Base-by-base conservation (phyloP, 2,329 filamentous ascomycete species). In the Fusarium nelsonii region DNA sequence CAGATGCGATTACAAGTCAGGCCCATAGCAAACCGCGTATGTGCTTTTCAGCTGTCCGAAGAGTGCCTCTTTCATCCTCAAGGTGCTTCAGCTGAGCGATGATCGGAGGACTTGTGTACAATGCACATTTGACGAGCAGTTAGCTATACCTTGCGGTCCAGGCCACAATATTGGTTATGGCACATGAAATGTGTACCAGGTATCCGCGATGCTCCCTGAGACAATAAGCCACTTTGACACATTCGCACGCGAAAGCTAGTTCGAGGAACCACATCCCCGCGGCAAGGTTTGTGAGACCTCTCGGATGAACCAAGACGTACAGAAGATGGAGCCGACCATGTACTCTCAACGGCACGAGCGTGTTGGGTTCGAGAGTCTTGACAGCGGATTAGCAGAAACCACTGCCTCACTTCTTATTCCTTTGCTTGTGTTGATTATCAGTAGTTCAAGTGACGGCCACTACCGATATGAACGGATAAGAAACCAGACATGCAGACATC, bases 401-500 rank as follows among this genome's bases (percentile, higher is more conserved):
- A 41, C 41, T 16, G 46, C 61, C 39, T 58, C 57, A 34, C 33
- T 51, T 40, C 33, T 40, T 15, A n/a, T 9, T 32, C 16, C 32
- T 7, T 49, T 36, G 46, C 20, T 33, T 36, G 16, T 45, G n/a
- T 18, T n/a, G 8, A 30, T 32, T 23, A 15, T 18, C n/a, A 51
- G 41, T 40, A 50, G 46, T 49, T 56, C 46, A 41, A 40, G 41
- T 53, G 58, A 63, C 51, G 48, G n/a, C 39, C 44, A 53, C 51
- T 48, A 49, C 58, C 32, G 53, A 43, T 36, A 46, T 54, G 45
- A 58, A 53, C 39, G 57, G 54, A 65, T 54, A 49, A 54, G 52
- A 55, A 58, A 43, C 54, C 52, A 63, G 60, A 33, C 18, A 69
- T 67, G 71, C 59, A 73, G 57, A 57, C 57, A 56, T 37, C 66